phyloP scores from a whole-genome alignment of 768 basidiomycete species.

The Rhizopogon rudus region DNA sequence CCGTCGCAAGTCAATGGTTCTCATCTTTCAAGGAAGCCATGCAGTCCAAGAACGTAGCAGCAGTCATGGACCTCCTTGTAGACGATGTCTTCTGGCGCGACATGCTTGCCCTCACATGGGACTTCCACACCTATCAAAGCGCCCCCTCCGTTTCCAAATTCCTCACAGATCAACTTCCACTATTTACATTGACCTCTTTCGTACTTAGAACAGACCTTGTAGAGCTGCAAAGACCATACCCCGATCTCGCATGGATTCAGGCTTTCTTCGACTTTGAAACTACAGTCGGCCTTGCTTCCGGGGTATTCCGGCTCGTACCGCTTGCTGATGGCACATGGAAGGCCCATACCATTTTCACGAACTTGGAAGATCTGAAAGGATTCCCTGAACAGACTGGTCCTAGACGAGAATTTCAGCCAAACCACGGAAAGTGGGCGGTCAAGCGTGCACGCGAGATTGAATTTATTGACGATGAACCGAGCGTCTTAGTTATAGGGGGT shows the following conservation, averaged over 20 bases:
- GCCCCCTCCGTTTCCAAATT: constrained; percentile 34
- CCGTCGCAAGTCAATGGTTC: constrained; percentile 38
- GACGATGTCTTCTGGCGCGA: constrained; percentile 51
- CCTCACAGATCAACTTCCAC: constrained; percentile 39
- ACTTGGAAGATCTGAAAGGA: constrained; percentile 46
- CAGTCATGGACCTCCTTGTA: constrained; percentile 28
- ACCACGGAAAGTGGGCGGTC: constrained; percentile 26
- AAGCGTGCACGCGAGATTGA: constrained; percentile 23
- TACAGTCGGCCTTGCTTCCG: constrained; percentile 32
- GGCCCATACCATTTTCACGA: constrained; percentile 44
- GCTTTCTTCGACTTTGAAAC: constrained; percentile 40
- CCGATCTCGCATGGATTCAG: constrained; percentile 40
- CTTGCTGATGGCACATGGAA: constrained; percentile 38
- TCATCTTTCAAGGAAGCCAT: constrained; percentile 30
- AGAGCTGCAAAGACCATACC: constrained; percentile 22
- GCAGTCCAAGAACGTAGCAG: constrained; percentile 27
- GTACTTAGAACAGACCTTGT: constrained; percentile 15
- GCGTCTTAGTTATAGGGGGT: constrained; percentile 47
- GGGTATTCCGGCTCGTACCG: constrained; percentile 44
- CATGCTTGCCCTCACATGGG: constrained; percentile 58
- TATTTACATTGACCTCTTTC: constrained; percentile 17
- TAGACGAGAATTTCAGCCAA: constrained; percentile 36
- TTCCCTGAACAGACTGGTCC: constrained; percentile 41
- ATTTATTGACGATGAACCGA: constrained; percentile 37
- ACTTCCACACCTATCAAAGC: constrained; percentile 54